Evolutionary conservation across 2,329 filamentous ascomycete genomes (phyloP).

Genomic region (Fusarium armeniacum): DNA sequence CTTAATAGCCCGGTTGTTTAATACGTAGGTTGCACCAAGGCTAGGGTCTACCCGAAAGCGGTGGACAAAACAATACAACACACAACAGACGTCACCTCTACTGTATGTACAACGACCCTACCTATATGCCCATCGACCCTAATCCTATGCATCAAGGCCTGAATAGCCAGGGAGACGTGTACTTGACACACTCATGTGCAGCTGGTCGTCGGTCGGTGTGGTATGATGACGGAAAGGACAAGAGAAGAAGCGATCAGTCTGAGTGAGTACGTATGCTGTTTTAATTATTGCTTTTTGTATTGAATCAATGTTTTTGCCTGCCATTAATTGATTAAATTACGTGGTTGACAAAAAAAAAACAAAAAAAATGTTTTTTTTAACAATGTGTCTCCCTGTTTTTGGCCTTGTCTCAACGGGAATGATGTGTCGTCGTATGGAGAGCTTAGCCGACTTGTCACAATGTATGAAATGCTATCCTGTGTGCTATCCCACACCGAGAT

Average conservation of each 20-base stretch:
- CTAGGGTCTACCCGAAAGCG: slow-evolving; percentile 34
- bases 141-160: slow-evolving; percentile 38
- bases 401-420: slow-evolving; percentile 40
- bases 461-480: slow-evolving; percentile 8
- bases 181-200: slow-evolving; percentile 44
- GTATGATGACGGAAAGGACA: slow-evolving; percentile 43
- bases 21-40: slow-evolving; percentile 8
- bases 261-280: neutral
- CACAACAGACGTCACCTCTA: slow-evolving; percentile 39
- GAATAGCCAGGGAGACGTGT: slow-evolving; percentile 40
- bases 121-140: slow-evolving; percentile 10
- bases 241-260: neutral
- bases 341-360: slow-evolving; percentile 2
- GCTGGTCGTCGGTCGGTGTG: slow-evolving; percentile 37
- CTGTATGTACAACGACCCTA: slow-evolving; percentile 14
- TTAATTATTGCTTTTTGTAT: slow-evolving; percentile 37
- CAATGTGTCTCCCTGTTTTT: slow-evolving; percentile 25
- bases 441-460: slow-evolving; percentile 41
- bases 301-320: slow-evolving; percentile 33
- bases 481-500: slow-evolving; percentile 36
- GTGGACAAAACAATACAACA: slow-evolving; percentile 33
- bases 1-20: slow-evolving; percentile 13
- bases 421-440: slow-evolving; percentile 39
- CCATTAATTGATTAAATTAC: neutral
- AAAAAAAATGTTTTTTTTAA: neutral